Conservation (phyloP, 495 filamentous ascomycete species). For the Penicillium arizonense region DNA sequence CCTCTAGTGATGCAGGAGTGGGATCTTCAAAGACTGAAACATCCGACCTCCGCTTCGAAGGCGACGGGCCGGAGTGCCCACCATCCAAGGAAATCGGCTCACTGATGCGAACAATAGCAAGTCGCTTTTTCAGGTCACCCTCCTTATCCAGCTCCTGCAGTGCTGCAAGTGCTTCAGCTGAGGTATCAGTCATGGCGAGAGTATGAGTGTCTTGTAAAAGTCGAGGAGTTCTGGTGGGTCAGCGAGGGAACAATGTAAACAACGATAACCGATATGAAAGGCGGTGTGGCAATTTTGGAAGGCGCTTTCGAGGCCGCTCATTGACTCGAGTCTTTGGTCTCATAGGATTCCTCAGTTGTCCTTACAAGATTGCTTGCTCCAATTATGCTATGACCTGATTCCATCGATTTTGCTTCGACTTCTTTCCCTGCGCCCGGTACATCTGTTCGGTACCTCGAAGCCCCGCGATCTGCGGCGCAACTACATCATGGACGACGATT, state of each 20-base stretch:
- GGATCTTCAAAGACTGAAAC: constrained; percentile 63
- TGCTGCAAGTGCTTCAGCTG: constrained; percentile 32
- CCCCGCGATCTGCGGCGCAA: constrained; percentile 17
- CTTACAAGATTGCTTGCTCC: background rate
- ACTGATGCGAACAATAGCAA: constrained; percentile 73
- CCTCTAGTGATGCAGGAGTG: constrained; percentile 73
- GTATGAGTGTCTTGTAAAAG: constrained; percentile 2
- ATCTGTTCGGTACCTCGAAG: background rate
- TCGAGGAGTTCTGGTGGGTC: background rate
- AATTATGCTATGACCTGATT: background rate
- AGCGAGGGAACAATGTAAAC: constrained; percentile 4
- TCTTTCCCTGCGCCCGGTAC: background rate
- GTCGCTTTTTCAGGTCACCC: constrained; percentile 45
- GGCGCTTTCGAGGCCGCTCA: constrained; percentile 1
- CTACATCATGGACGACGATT: constrained; percentile 62
- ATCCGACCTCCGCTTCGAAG: constrained; percentile 64
- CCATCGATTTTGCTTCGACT: background rate
- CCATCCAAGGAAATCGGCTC: constrained; percentile 63
- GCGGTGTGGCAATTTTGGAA: constrained; percentile 17
- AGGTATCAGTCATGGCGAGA: constrained; percentile 25
- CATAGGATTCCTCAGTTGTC: too few species aligned
- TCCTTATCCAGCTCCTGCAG: constrained; percentile 45
- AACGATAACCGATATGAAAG: constrained; percentile 14
- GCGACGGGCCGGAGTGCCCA: constrained; percentile 23
- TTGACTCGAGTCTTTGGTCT: too few species aligned